Percentiles rank a stretch among this genome's conserved stretches.
Conservation (phyloP, 2,329 filamentous ascomycete genomes). For the Exophiala sp. region DNA sequence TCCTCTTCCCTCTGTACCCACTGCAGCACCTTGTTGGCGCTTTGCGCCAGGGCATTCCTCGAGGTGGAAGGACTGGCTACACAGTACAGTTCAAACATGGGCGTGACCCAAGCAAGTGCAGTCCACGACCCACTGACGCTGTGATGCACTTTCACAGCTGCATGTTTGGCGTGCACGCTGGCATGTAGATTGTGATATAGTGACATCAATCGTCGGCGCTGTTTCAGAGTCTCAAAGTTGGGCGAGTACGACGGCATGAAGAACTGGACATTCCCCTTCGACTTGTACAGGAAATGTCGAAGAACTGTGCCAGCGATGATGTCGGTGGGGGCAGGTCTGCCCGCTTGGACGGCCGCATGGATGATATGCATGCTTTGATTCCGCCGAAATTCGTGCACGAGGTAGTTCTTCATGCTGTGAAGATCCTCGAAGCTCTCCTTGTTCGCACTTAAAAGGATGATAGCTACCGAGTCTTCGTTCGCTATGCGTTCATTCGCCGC, state of each 20-base stretch:
- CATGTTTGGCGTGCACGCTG: constrained; percentile 74
- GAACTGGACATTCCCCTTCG: constrained; percentile 89
- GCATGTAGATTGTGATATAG: constrained; percentile 81
- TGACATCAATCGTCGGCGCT: constrained; percentile 58
- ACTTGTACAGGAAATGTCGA: constrained; percentile 94
- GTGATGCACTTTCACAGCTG: constrained; percentile 81
- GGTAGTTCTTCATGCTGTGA: constrained; percentile 60
- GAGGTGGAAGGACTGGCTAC: constrained; percentile 69
- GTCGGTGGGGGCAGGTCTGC: constrained; percentile 65
- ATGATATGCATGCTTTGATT: constrained; percentile 72
- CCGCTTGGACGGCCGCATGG: constrained; percentile 60
- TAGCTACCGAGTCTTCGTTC: constrained; percentile 69
- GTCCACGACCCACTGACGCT: constrained; percentile 63
- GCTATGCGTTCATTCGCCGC: constrained; percentile 38
- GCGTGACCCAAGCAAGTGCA: constrained; percentile 84
- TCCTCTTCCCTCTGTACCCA: constrained; percentile 93
- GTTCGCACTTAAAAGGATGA: constrained; percentile 85
- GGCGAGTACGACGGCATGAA: constrained; percentile 77
- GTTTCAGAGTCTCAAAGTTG: constrained; percentile 47
- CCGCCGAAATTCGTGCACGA: constrained; percentile 65
- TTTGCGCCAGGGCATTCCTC: constrained; percentile 66
- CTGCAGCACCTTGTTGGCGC: constrained; percentile 80
- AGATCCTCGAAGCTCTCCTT: constrained; percentile 91
- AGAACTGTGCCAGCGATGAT: constrained; percentile 74
- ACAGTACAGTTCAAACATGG: constrained; percentile 88